phyloP scores from a whole-genome alignment of 2,329 filamentous ascomycete genomes.

The Endothia cerciana region DNA sequence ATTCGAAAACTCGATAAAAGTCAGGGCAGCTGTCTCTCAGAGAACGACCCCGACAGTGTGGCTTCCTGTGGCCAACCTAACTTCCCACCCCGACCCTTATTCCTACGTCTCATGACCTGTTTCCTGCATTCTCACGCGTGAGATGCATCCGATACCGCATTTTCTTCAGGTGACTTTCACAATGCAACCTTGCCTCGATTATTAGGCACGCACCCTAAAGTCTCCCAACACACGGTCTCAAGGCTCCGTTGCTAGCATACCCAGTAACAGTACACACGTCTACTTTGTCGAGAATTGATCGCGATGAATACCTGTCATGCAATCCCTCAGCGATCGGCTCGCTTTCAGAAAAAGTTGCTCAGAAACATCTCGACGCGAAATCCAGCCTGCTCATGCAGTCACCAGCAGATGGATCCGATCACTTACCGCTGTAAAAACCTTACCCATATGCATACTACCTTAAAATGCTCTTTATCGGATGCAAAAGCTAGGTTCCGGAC shows the following conservation, averaged over 20 bases:
- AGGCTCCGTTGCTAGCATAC: not conserved
- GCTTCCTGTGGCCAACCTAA: not conserved
- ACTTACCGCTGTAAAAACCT: not conserved
- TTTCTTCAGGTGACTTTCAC: not conserved
- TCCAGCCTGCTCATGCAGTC: not conserved
- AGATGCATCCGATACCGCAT: not conserved
- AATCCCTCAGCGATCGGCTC: no score
- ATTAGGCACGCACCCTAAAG: not conserved
- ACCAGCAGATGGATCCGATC: not conserved
- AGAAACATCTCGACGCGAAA: not conserved
- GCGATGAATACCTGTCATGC: not conserved
- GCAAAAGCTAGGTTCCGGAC: no score
- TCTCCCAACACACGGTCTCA: not conserved
- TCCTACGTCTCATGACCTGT: conserved; percentile 11
- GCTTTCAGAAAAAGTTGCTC: not conserved
- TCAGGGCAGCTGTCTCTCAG: not conserved
- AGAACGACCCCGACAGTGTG: not conserved
- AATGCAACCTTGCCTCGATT: not conserved
- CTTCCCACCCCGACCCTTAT: not conserved
- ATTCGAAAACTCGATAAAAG: not conserved
- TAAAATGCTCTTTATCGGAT: not conserved
- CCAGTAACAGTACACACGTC: not conserved
- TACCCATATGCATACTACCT: not conserved
- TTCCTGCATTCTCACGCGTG: not conserved
- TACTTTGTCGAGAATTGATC: not conserved